Percentiles rank a stretch among this genome's conserved stretches.
Evolutionary conservation across 768 basidiomycete species (phyloP).

Genomic region (Boletus coccyginus): DNA sequence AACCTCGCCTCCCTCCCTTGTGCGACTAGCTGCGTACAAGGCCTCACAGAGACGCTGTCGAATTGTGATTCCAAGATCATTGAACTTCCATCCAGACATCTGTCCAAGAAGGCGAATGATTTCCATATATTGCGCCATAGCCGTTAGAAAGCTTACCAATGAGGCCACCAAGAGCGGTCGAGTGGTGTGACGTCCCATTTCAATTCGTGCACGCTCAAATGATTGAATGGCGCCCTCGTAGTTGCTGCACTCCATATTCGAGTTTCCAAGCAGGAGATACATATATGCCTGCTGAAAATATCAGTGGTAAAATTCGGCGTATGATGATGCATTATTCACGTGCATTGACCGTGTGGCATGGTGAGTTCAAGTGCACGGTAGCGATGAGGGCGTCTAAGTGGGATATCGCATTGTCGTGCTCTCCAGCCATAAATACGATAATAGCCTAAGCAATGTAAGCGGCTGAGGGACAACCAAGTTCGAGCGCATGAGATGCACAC

Average conservation of each 20-base stretch:
- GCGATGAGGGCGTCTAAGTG: neutral
- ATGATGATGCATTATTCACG: neutral
- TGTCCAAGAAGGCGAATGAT: neutral
- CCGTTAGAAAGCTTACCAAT: neutral
- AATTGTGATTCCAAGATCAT: neutral
- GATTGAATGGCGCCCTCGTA: neutral
- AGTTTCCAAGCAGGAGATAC: conserved; percentile 2
- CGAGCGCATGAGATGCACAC: neutral
- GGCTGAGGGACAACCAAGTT: too few species aligned
- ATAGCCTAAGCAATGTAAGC: neutral
- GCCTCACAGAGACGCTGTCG: neutral
- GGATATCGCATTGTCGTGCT: conserved; percentile 1
- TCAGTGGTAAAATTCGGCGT: neutral
- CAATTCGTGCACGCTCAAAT: neutral
- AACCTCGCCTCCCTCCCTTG: neutral
- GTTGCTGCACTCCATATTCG: neutral
- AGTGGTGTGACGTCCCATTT: neutral
- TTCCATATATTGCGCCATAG: neutral
- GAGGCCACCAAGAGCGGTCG: neutral
- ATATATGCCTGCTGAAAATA: neutral
- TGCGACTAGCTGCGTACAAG: neutral
- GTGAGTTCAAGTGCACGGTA: neutral
- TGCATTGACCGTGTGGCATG: conserved; percentile 1
- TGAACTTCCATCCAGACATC: conserved; percentile 2
- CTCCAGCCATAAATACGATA: neutral